A percentile compares a stretch with the other conserved stretches of the same genome.
Evolutionary conservation across 208 protist species (phyloP).

Genomic region (Phytomonas sp.): DNA sequence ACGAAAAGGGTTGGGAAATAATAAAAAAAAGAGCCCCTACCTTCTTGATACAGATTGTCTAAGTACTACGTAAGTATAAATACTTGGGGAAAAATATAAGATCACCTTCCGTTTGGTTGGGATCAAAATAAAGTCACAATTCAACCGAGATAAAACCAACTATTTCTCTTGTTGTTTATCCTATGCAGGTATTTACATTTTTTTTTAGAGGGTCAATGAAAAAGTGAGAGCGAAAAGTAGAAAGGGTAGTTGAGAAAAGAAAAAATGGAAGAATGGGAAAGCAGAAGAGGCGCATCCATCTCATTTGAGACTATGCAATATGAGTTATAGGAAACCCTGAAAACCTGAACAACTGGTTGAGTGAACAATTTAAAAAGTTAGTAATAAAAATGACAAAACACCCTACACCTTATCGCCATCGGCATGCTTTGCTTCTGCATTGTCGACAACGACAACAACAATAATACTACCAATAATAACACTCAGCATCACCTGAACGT

Average conservation of each 20-base stretch:
- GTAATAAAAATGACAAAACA: neutral
- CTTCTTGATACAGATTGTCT: neutral
- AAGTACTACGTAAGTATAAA: neutral
- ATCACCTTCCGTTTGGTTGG: neutral
- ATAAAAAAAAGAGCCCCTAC: neutral
- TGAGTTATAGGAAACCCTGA: neutral
- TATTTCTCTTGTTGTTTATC: constrained; percentile 12
- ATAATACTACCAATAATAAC: neutral
- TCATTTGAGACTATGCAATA: neutral
- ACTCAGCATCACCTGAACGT: neutral
- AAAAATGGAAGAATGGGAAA: neutral
- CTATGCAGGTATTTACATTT: neutral
- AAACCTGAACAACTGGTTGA: neutral
- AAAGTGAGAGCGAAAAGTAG: constrained; percentile 3
- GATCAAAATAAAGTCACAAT: constrained; percentile 14
- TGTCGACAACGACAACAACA: neutral
- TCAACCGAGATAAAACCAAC: neutral
- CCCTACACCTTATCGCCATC: neutral
- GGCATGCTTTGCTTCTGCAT: neutral
- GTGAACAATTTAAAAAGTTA: neutral
- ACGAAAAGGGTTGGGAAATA: neutral
- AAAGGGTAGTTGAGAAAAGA: neutral
- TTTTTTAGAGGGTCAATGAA: neutral
- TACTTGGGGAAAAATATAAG: constrained; percentile 6
- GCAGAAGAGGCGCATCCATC: neutral